Evolutionary conservation across 176 grass and related monocot genomes (phyloP), one percentile per base, ranked within the genome.

Genomic region (Pontederia crassipes): DNA sequence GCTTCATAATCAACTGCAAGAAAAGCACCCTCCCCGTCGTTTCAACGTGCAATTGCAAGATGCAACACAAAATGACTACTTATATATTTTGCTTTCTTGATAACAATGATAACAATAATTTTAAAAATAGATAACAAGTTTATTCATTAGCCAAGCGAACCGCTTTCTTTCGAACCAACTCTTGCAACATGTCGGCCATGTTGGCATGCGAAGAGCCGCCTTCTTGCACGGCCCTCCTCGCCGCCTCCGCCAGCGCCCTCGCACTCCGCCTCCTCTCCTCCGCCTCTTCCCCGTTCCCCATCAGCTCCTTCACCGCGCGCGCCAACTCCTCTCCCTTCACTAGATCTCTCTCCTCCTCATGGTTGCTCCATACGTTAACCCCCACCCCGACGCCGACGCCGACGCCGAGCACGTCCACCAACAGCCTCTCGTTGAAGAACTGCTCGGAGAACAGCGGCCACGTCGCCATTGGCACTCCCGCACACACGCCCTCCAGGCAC

Each of bases 391-490:
- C 9, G 1, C 51, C 12, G 4, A 55, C 15, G 10, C 65, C 65
- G 2, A 56, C 17, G 15, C 14, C 17, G 2, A 40, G 66, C 27
- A 56, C 52, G n/a, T 68, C 29, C 10, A 68, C 52, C 8, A 68
- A 8, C 52, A 68, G 52, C 52, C 55, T 68, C 15, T 68, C 66
- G n/a, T 68, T 68, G 11, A 46, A 18, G 66, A 55, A 56, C 45
- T 68, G 66, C 9, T 68, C 66, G 0, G 10, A 52, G 13, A 55
- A 68, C 28, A 68, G 49, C 52, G 66, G 66, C 66, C 66, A 68
- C 11, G 66, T 68, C 28, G 45, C 18, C 66, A 68, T 35, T 15
- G 66, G 66, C 51, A 68, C 9, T 0, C 66, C 66, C 27, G 66
- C 66, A 11, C 26, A 45, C 15, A 45, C 52, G 10, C 48, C 51